Conservation (phyloP, 371 early-diverging fungal species). For the Polyrhizophydium stewartii region DNA sequence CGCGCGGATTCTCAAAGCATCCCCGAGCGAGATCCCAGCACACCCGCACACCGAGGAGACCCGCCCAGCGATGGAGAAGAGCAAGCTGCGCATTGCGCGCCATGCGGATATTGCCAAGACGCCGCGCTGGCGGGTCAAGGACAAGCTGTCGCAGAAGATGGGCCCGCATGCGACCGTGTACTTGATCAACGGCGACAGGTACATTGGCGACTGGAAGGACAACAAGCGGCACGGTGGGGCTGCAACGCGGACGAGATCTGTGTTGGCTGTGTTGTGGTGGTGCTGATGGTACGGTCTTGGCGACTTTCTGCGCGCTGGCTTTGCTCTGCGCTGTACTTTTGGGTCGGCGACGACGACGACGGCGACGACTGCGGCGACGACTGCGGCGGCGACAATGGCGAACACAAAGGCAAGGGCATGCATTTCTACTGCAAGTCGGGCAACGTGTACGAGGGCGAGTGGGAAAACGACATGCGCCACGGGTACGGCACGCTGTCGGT, state of each 20-base stretch:
- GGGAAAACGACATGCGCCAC: conserved; percentile 32
- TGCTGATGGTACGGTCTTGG: too few relatives aligned
- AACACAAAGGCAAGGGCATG: conserved; percentile 41
- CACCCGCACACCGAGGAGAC: too few relatives aligned
- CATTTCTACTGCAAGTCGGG: conserved; percentile 33
- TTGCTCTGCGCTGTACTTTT: too few relatives aligned
- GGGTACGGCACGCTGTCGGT: conserved; percentile 51
- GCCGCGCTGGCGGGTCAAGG: conserved; percentile 33
- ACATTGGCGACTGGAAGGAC: conserved; percentile 48
- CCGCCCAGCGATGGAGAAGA: too few relatives aligned
- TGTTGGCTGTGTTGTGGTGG: too few relatives aligned
- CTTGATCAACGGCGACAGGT: conserved; percentile 48
- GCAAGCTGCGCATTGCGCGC: conserved; percentile 15
- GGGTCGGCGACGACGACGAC: not conserved
- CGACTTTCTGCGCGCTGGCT: too few relatives aligned
- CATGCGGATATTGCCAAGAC: conserved; percentile 30
- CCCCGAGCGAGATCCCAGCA: too few relatives aligned
- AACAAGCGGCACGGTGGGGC: conserved; percentile 41
- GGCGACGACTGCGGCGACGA: too few relatives aligned
- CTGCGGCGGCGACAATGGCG: too few relatives aligned
- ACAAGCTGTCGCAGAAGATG: conserved; percentile 30
- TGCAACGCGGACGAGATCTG: too few relatives aligned
- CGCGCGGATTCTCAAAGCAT: too few relatives aligned
- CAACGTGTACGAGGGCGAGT: conserved; percentile 48
- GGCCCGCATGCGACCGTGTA: conserved; percentile 48